Base-by-base conservation (phyloP, 1,139 yeast genomes). In the Taphrina populina region DNA sequence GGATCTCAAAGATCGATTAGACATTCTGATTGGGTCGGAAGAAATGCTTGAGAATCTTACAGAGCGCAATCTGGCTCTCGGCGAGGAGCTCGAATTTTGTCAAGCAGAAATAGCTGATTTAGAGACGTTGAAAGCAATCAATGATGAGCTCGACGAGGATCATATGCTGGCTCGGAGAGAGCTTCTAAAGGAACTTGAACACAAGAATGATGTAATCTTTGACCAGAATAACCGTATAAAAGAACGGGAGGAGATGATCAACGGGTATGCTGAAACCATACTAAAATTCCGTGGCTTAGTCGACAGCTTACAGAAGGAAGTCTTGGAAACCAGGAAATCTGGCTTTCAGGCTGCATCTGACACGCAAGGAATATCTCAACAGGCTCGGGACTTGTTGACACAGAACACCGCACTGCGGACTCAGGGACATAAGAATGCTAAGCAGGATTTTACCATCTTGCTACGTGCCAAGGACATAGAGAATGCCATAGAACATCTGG, bases 141-240 rank as follows among this genome's bases (percentile, higher is more conserved):
- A 81, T 58, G 77, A 73, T 55, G 83, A 82, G 60, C 70, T 86
- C n/a, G 92, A 84, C 59, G 76, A 74, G 11, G 73, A 73, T 47
- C 85, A 81, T 60, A 59, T 67, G 0, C 76, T 73, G n/a, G 73
- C 81, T 0, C 88, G 83, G 61, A 63, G 65, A n/a, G 83, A 81
- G 49, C 70, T 83, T 21, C 68, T 71, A 24, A 63, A 66, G 3
- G 80, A 80, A 26, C 69, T 83, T n/a, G 60, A 44, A 10, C 52
- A 41, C 27, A 57, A 58, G 3, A 62, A 61, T 24, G 26, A 36
- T 4, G 24, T 61, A 11, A 13, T 60, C 8, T 29, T 39, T 7
- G 62, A 61, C 23, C 63, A 62, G 65, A 66, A 56, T 29, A 62
- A 34, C 32, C 32, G 54, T n/a, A 26, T 59, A 23, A 41, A 23